Percentiles rank a stretch among this genome's conserved stretches.
phyloP scores from a whole-genome alignment of 768 basidiomycete genomes.

The Pluteus cervinus region DNA sequence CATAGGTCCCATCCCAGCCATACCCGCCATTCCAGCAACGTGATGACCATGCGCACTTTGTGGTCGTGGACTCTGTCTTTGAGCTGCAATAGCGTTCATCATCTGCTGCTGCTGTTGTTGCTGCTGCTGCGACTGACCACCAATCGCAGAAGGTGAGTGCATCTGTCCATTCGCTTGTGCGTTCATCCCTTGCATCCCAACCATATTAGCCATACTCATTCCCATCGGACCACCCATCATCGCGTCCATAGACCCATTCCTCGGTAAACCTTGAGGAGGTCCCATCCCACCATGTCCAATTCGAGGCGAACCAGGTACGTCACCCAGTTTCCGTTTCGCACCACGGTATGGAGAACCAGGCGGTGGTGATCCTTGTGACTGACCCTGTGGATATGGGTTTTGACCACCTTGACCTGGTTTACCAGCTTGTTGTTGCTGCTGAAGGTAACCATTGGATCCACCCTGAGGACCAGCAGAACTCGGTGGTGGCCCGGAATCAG shows the following conservation, averaged over 20 bases:
- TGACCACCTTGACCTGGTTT: slow-evolving; percentile 3
- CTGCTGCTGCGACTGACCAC: too few relatives aligned
- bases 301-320: slow-evolving; percentile 17
- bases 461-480: slow-evolving; percentile 12
- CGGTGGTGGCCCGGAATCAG: slow-evolving; percentile 1
- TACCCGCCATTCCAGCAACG: background rate
- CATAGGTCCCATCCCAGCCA: slow-evolving; percentile 2
- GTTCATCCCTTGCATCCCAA: slow-evolving; percentile 4
- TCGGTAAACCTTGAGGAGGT: slow-evolving; percentile 11
- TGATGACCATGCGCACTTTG: slow-evolving; percentile 4
- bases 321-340: slow-evolving; percentile 21
- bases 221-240: slow-evolving; percentile 1
- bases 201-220: slow-evolving; percentile 1
- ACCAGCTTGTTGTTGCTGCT: slow-evolving; percentile 5
- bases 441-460: slow-evolving; percentile 6
- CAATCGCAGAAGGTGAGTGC: too few relatives aligned
- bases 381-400: too few relatives aligned
- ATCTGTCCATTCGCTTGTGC: background rate
- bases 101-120: too few relatives aligned
- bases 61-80: slow-evolving; percentile 2
- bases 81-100: too few relatives aligned
- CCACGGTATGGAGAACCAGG: slow-evolving; percentile 24
- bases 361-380: slow-evolving; percentile 8
- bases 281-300: slow-evolving; percentile 14
- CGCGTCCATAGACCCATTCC: slow-evolving; percentile 6